Evolutionary conservation across 768 basidiomycete species (phyloP), one percentile per base, ranked within the genome.

Genomic region (Tricholomella constricta): DNA sequence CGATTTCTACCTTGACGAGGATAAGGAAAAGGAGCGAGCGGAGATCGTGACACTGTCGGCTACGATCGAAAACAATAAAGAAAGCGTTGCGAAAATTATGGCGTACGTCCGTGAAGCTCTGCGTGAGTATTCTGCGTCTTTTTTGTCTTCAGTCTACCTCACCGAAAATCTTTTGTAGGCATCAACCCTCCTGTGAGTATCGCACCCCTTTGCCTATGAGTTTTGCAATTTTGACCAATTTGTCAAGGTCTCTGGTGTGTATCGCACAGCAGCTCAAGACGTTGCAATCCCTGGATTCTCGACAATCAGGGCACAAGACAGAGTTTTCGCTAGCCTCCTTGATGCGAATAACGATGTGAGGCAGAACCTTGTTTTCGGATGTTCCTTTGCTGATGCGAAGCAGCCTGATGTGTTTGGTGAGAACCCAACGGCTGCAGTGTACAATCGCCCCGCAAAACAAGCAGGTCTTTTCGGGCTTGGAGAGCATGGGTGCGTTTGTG

Each of bases 1-100:
- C 44, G 72, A 86, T 60, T 86, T 81, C 67, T 89, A 82, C 58
- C 68, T 88, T 12, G 69, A 74, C 9, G 71, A 74, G 1, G 65
- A 63, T 36, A 67, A 68, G 55, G 43, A 64, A 49, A 43, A 63
- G 15, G 73, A 70, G 23, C 71, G 75, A 9, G 65, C 68, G 20
- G 71, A 78, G 29, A 72, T 86, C 26, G 67, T 76, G 1, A 58
- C 54, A 15, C 59, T 81, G 25, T 66, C 69, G 26, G 51, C 57
- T 23, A 60, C 64, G n/a, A 46, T 55, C 15, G 20, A n/a, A 19
- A 63, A 63, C 6, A 54, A 58, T 15, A 27, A 62, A 4, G 63
- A 70, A 31, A 64, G 59, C 12, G 45, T 48, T 14, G 52, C 50
- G 4, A 68, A 69, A 46, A 55, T 82, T 27, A 72, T 79, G 71